A percentile compares a stretch with the other conserved stretches of the same genome.
Evolutionary conservation across 164 flowering plant genomes (phyloP).

Genomic region (Echeveria elegans): DNA sequence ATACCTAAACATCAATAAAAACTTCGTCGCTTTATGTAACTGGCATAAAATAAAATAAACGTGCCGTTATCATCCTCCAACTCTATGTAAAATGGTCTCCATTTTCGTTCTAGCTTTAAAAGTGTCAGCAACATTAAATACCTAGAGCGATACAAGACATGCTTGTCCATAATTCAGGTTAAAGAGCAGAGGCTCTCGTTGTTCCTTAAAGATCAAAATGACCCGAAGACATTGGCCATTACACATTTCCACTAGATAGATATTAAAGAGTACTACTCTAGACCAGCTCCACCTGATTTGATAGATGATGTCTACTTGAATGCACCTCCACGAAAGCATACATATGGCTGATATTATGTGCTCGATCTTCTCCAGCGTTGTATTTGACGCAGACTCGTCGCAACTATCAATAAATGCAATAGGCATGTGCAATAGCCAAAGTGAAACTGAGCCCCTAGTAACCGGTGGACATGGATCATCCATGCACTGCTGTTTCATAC

Average conservation of each 20-base stretch:
- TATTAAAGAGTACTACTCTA: background rate
- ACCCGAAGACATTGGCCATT: no score
- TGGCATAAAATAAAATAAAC: no score
- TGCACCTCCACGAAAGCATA: background rate
- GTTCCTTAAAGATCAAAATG: background rate
- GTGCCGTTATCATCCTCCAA: no score
- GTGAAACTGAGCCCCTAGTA: background rate
- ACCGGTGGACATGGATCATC: background rate
- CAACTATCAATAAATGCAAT: background rate
- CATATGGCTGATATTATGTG: background rate
- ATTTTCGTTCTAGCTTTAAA: background rate
- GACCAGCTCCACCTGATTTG: background rate
- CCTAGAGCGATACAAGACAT: no score
- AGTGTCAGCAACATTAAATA: background rate
- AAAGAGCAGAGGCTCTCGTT: no score
- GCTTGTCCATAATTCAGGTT: no score
- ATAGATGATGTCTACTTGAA: slow-evolving; percentile 2
- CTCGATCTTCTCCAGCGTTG: slow-evolving; percentile 1
- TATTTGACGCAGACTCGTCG: background rate
- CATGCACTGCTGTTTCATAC: background rate
- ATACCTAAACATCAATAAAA: no score
- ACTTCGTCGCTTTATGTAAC: no score
- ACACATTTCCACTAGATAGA: background rate
- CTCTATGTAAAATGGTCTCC: no score
- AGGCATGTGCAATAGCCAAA: background rate